Evolutionary conservation across 163 green algal genomes (phyloP).

Genomic region (Scenedesmus sp.): DNA sequence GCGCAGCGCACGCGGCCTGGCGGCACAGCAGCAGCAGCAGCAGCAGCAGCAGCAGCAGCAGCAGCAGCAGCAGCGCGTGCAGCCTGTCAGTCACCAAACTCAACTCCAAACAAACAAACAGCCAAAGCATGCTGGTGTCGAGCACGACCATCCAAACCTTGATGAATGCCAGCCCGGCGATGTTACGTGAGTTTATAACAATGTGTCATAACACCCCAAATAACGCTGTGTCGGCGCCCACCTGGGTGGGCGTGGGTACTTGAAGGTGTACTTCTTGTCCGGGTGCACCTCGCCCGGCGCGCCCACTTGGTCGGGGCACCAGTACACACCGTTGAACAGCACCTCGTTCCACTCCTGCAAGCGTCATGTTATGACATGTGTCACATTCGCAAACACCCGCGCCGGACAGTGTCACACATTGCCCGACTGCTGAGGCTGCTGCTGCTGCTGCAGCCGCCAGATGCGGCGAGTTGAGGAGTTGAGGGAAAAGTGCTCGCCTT

Average conservation of each 20-base stretch:
- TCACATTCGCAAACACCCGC: too few relatives aligned
- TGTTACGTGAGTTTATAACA: too few relatives aligned
- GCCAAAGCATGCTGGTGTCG: too few relatives aligned
- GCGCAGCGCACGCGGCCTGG: constrained; percentile 84
- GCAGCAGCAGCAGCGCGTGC: not conserved
- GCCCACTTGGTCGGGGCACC: constrained; percentile 76
- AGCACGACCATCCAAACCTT: too few relatives aligned
- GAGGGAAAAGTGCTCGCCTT: not conserved
- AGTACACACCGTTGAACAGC: constrained; percentile 98
- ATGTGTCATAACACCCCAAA: not conserved
- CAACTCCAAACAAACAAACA: too few relatives aligned
- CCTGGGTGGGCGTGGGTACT: constrained; percentile 90
- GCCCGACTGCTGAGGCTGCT: not conserved
- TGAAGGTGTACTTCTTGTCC: constrained; percentile 94
- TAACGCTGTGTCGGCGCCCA: constrained; percentile 47
- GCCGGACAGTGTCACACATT: too few relatives aligned
- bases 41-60: not conserved
- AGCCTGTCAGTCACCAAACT: too few relatives aligned
- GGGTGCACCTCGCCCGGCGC: constrained; percentile 65
- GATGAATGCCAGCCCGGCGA: too few relatives aligned
- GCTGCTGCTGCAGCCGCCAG: too few relatives aligned
- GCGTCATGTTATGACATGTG: not conserved
- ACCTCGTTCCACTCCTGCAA: constrained; percentile 94
- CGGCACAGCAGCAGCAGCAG: constrained; percentile 9
- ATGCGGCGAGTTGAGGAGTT: too few relatives aligned